Percentiles rank a stretch among this genome's conserved stretches.
phyloP scores from a whole-genome alignment of 768 basidiomycete species.

The Naganishia kalamii region DNA sequence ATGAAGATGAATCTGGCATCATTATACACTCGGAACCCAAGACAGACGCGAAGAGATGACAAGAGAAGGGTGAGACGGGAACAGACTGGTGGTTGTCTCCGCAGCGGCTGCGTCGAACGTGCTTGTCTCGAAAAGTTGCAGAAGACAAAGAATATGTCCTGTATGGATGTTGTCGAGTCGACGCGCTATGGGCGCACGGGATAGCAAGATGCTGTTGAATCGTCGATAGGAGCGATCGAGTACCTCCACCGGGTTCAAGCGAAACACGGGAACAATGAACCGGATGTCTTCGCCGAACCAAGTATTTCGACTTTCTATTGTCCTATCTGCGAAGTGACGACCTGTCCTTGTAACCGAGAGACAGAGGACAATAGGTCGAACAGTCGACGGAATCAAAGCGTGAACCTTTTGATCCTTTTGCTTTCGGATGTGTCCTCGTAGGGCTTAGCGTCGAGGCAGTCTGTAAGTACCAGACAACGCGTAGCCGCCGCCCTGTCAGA shows the following conservation, averaged over 20 bases:
- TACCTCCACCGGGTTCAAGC: background rate
- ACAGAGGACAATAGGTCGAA: background rate
- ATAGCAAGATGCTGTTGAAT: background rate
- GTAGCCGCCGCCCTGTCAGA: too few relatives aligned
- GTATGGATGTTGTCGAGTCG: background rate
- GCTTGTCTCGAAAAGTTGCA: too few relatives aligned
- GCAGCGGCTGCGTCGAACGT: too few relatives aligned
- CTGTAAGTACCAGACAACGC: too few relatives aligned
- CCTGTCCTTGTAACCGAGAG: background rate
- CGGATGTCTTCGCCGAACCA: background rate
- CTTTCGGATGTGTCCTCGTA: background rate
- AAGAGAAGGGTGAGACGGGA: too few relatives aligned
- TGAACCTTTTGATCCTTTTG: background rate
- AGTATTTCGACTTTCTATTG: background rate
- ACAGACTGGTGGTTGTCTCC: too few relatives aligned
- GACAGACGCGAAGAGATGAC: background rate
- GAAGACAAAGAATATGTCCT: background rate
- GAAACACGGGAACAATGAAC: background rate
- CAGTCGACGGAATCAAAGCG: background rate
- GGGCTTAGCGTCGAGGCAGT: background rate
- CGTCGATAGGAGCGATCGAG: background rate
- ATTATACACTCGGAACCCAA: background rate
- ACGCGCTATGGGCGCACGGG: background rate
- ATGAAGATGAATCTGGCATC: background rate
- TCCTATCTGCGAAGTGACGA: background rate